Conservation (phyloP, 2,329 filamentous ascomycete genomes). For the Aspergillus tamarii region DNA sequence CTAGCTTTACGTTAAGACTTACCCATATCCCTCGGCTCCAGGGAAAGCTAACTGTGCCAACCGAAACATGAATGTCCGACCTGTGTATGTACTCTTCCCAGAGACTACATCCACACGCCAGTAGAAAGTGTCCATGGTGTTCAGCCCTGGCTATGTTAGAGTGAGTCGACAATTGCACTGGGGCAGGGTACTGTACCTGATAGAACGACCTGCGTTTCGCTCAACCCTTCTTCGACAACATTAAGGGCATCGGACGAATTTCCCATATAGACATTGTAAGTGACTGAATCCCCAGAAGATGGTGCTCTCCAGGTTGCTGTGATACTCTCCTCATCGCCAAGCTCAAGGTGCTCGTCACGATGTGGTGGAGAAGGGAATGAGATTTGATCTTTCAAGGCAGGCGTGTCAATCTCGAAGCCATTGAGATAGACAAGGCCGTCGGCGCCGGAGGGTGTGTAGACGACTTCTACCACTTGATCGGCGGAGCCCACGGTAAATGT, state of each 20-base stretch:
- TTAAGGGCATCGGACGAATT: background rate
- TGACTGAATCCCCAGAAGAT: background rate
- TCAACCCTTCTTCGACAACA: background rate
- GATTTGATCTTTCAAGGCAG: slow-evolving; percentile 9
- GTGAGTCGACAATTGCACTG: background rate
- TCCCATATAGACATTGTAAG: slow-evolving; percentile 12
- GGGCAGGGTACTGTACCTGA: background rate
- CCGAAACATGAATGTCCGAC: slow-evolving; percentile 11
- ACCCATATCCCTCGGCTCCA: slow-evolving; percentile 18
- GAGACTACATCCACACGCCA: slow-evolving; percentile 15
- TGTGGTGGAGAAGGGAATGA: slow-evolving; percentile 12
- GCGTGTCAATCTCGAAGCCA: slow-evolving; percentile 16
- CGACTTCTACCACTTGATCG: slow-evolving; percentile 5
- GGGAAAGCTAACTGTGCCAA: slow-evolving; percentile 14
- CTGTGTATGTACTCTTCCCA: slow-evolving; percentile 1
- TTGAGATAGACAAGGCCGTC: slow-evolving; percentile 12
- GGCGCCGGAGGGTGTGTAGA: slow-evolving; percentile 6
- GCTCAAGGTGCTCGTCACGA: slow-evolving; percentile 9
- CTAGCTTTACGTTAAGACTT: background rate
- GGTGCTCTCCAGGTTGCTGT: slow-evolving; percentile 10
- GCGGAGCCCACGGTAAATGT: slow-evolving; percentile 6
- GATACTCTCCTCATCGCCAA: background rate
- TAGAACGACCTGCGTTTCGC: background rate
- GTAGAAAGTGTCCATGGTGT: slow-evolving; percentile 15
- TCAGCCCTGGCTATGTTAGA: background rate